Conservation (phyloP, 2,329 filamentous ascomycete genomes). For the Alternaria gaisen region DNA sequence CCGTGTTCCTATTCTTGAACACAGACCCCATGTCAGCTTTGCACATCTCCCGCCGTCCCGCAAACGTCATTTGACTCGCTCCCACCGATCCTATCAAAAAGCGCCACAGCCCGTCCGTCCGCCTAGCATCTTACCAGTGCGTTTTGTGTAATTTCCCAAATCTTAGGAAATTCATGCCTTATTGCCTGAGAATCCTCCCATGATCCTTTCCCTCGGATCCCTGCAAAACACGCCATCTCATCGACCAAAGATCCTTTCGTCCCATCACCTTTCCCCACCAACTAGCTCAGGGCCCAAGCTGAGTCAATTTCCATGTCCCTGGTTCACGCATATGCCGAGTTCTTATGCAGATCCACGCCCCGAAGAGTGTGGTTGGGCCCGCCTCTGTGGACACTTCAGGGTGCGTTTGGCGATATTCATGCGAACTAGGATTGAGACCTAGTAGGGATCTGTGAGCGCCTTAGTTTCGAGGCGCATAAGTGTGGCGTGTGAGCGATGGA, state of each 20-base stretch:
- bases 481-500: slow-evolving; percentile 7
- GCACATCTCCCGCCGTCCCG: slow-evolving; percentile 11
- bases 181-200: background rate
- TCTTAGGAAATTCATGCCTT: slow-evolving; percentile 5
- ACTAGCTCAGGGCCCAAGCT: background rate
- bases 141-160: slow-evolving; percentile 5
- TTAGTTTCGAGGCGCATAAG: slow-evolving; percentile 15
- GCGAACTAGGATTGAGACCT: slow-evolving; percentile 10
- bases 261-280: background rate
- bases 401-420: slow-evolving; percentile 13
- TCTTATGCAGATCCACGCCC: slow-evolving; percentile 6
- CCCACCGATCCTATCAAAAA: background rate
- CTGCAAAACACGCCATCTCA: slow-evolving; percentile 4
- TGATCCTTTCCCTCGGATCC: background rate
- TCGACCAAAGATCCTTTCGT: slow-evolving; percentile 4
- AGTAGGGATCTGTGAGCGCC: slow-evolving; percentile 13
- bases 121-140: background rate
- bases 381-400: slow-evolving; percentile 2
- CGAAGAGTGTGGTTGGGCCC: background rate
- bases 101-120: background rate
- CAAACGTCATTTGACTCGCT: slow-evolving; percentile 7
- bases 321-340: slow-evolving; percentile 2
- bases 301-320: slow-evolving; percentile 6
- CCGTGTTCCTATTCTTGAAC: background rate
- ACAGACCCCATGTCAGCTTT: slow-evolving; percentile 3